Conservation (phyloP, 192 early-diverging fungal species). For the Ambispora gerdemannii region DNA sequence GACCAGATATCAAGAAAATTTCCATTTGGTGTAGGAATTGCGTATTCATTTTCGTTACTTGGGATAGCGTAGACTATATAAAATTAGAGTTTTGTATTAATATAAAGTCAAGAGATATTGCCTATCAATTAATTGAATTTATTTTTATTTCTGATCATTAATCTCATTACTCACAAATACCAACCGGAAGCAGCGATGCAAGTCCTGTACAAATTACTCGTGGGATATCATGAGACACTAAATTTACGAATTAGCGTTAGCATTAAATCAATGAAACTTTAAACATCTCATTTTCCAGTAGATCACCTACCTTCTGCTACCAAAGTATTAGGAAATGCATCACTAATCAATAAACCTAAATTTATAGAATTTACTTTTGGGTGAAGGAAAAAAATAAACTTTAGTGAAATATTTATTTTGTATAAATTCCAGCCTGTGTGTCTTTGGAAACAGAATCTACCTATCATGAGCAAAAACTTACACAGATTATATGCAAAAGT, state of each 20-base stretch:
- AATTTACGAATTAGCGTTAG: no score
- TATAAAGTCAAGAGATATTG: no score
- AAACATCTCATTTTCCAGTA: no score
- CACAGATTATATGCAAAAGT: neutral
- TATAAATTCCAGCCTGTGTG: no score
- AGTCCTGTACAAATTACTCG: neutral
- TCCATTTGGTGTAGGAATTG: neutral
- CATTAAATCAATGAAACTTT: no score
- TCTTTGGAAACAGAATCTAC: no score
- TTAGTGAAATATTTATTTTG: no score
- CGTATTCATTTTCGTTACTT: neutral
- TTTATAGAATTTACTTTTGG: neutral
- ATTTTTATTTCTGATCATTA: no score
- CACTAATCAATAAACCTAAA: neutral
- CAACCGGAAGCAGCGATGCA: neutral
- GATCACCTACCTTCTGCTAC: neutral
- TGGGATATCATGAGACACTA: neutral
- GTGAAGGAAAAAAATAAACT: neutral
- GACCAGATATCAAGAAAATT: neutral
- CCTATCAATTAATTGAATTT: no score
- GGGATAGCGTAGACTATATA: conserved; percentile 10
- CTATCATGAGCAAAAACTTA: neutral
- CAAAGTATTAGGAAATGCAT: neutral
- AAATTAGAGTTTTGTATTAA: no score
- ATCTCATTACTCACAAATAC: conserved; percentile 16